phyloP scores from a whole-genome alignment of 2,329 filamentous ascomycete species.

The Zymoseptoria ardabiliae region DNA sequence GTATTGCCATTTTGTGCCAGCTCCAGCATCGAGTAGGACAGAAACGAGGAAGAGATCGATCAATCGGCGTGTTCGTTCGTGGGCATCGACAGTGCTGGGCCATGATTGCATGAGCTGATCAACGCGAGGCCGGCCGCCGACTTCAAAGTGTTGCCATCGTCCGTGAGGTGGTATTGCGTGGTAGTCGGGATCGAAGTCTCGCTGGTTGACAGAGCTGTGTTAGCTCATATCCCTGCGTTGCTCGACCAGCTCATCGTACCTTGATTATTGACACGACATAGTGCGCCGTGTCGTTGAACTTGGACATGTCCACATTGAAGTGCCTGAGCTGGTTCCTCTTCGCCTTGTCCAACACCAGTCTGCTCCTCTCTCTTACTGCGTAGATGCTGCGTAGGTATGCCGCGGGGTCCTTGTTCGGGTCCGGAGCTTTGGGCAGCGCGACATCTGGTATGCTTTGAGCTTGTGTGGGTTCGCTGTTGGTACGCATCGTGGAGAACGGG shows the following conservation, averaged over 20 bases:
- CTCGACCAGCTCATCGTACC: conserved; percentile 43
- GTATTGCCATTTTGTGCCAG: conserved; percentile 85
- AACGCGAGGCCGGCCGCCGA: conserved; percentile 69
- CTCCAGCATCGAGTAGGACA: conserved; percentile 78
- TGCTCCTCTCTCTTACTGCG: conserved; percentile 73
- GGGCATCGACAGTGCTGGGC: conserved; percentile 60
- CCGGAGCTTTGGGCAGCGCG: conserved; percentile 74
- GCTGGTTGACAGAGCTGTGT: conserved; percentile 36
- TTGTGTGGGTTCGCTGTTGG: conserved; percentile 35
- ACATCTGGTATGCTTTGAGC: conserved; percentile 51
- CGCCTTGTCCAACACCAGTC: conserved; percentile 68
- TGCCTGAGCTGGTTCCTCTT: conserved; percentile 70
- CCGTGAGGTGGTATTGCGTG: conserved; percentile 76
- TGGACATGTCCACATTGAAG: conserved; percentile 80
- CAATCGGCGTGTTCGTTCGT: conserved; percentile 66
- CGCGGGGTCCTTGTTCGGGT: conserved; percentile 79
- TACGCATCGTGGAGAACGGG: conserved; percentile 27
- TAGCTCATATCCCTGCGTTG: background rate
- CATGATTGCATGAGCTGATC: conserved; percentile 64
- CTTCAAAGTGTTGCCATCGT: conserved; percentile 74
- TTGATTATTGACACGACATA: conserved; percentile 95
- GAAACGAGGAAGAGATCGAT: conserved; percentile 74
- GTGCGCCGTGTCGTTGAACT: conserved; percentile 73
- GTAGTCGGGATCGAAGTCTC: conserved; percentile 64
- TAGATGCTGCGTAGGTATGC: conserved; percentile 86